These are phyloP conservation scores for Kwoniella newhampshirensis DNA, from an alignment of 768 basidiomycete species.

Conservation along the genomic window DNA sequence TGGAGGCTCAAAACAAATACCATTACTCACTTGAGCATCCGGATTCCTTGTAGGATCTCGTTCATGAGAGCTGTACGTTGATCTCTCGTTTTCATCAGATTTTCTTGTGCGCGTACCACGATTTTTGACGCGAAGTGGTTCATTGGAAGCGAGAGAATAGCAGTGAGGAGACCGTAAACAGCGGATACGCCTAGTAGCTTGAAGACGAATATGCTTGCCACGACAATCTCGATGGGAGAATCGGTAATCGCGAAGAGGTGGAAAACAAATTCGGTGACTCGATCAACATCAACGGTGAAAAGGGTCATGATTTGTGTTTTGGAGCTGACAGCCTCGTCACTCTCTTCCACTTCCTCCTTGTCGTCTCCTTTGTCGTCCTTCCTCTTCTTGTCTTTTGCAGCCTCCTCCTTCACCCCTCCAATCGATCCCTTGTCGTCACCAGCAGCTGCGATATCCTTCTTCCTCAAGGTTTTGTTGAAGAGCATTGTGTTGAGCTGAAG, in stretches of 20 bases:
- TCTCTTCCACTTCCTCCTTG: constrained; percentile 59
- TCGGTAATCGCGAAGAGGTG: constrained; percentile 44
- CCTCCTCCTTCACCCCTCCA: constrained; percentile 20
- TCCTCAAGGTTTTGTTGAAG: constrained; percentile 79
- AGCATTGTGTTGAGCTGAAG: constrained; percentile 80
- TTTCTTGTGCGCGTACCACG: constrained; percentile 74
- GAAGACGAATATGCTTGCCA: constrained; percentile 76
- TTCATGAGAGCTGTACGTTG: constrained; percentile 91
- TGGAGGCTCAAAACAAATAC: background rate
- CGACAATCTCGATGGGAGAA: constrained; percentile 58
- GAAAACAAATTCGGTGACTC: constrained; percentile 72
- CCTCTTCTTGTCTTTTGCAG: constrained; percentile 26
- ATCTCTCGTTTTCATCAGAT: constrained; percentile 86
- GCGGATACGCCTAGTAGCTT: constrained; percentile 65
- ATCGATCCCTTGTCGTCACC: constrained; percentile 23
- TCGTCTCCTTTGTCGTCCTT: constrained; percentile 64
- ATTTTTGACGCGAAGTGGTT: constrained; percentile 82
- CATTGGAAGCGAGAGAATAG: constrained; percentile 66
- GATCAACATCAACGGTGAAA: constrained; percentile 92
- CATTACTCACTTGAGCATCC: constrained; percentile 71
- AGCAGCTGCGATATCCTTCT: constrained; percentile 69
- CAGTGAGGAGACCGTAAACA: constrained; percentile 66
- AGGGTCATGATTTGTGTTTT: constrained; percentile 87
- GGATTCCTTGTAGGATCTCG: constrained; percentile 80
- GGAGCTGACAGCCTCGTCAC: constrained; percentile 60